A percentile compares a stretch with the other conserved stretches of the same genome.
phyloP scores from a whole-genome alignment of 2,329 filamentous ascomycete species.

The Bipolaris oryzae region DNA sequence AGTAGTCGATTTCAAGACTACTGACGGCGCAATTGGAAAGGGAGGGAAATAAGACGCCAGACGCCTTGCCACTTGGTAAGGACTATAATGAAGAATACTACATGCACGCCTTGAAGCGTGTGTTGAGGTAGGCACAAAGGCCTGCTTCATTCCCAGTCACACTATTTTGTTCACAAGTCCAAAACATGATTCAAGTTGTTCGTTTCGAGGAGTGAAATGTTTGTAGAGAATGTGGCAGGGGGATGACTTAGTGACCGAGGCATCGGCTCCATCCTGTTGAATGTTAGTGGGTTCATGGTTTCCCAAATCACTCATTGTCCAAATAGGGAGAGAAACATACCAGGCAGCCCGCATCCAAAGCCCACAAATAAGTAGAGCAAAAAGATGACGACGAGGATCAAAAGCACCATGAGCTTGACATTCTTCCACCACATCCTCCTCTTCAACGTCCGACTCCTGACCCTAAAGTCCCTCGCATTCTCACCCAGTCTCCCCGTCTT shows the following conservation, averaged over 20 bases:
- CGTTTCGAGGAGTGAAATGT: not conserved
- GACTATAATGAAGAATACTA: constrained; percentile 11
- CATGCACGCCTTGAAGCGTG: not conserved
- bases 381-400: constrained; percentile 74
- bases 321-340: constrained; percentile 23
- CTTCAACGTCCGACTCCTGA: constrained; percentile 83
- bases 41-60: not conserved
- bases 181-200: not conserved
- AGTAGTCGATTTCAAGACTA: constrained; percentile 4
- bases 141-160: not conserved
- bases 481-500: constrained; percentile 94
- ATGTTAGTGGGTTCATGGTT: constrained; percentile 21
- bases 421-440: constrained; percentile 99
- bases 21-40: not conserved
- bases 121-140: not conserved
- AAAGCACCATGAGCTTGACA: constrained; percentile 85
- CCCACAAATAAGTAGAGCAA: constrained; percentile 74
- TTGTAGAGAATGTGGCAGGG: not conserved
- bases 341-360: constrained; percentile 73
- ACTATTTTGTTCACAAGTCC: not conserved
- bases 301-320: not conserved
- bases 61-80: constrained; percentile 14
- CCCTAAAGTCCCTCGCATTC: constrained; percentile 86
- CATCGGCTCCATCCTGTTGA: constrained; percentile 47
- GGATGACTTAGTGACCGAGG: constrained; percentile 31